phyloP scores from a whole-genome alignment of 805 yeast genomes.

The Debaryomyces castellii region DNA sequence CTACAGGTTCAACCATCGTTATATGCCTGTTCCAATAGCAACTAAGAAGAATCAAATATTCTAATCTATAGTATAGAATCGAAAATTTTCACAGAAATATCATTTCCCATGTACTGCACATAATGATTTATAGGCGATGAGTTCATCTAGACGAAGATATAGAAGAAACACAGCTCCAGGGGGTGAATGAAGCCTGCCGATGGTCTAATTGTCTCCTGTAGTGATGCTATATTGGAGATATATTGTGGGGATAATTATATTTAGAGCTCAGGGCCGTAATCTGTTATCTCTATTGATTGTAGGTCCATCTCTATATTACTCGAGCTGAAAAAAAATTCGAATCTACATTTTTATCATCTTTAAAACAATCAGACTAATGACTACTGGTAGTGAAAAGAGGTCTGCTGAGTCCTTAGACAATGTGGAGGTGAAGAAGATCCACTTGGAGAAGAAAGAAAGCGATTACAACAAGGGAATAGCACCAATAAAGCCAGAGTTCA shows the following conservation, averaged over 20 bases:
- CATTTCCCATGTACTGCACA: background rate
- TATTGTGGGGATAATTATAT: background rate
- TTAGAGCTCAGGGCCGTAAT: background rate
- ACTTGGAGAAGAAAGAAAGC: constrained; percentile 15
- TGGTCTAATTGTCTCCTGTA: background rate
- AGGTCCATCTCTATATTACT: background rate
- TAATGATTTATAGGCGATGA: background rate
- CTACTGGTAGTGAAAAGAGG: constrained; percentile 14
- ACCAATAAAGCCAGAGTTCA: constrained; percentile 68
- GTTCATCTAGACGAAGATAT: background rate
- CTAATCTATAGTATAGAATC: background rate
- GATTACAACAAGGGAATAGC: constrained; percentile 63
- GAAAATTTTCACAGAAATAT: background rate
- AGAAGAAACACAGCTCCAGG: background rate
- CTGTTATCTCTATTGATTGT: background rate
- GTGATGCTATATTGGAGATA: background rate
- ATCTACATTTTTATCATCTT: background rate
- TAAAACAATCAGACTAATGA: constrained; percentile 5
- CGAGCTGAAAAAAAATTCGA: constrained; percentile 1
- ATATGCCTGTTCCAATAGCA: background rate
- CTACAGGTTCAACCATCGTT: constrained; percentile 23
- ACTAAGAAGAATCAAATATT: background rate
- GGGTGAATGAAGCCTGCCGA: background rate
- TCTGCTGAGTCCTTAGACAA: constrained; percentile 8
- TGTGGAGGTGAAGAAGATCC: constrained; percentile 21